Percentiles rank a stretch among this genome's conserved stretches.
These are phyloP conservation scores for Alternaria sp. DNA, from an alignment of 2,329 filamentous ascomycete genomes.

Conservation along the genomic window DNA sequence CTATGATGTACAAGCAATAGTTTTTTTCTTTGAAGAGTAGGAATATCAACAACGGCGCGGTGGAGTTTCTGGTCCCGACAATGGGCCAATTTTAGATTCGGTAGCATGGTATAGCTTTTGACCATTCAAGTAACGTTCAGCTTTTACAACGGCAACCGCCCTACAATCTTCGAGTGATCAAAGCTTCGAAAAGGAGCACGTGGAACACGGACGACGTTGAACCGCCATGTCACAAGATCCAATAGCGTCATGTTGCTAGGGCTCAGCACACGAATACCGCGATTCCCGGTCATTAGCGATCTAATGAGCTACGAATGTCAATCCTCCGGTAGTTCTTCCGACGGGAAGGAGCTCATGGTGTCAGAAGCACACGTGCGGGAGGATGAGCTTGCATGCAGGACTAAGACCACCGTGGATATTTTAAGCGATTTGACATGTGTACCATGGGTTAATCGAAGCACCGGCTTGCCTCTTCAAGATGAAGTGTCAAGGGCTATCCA, in stretches of 20 bases:
- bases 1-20: slow-evolving; percentile 44
- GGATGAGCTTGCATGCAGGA: not conserved
- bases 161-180: slow-evolving; percentile 10
- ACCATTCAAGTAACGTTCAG: slow-evolving; percentile 11
- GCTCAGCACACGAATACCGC: slow-evolving; percentile 1
- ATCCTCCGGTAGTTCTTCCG: slow-evolving; percentile 14
- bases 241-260: not conserved
- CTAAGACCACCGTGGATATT: slow-evolving; percentile 1
- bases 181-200: slow-evolving; percentile 2
- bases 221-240: slow-evolving; percentile 1
- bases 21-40: slow-evolving; percentile 2
- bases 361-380: slow-evolving; percentile 10
- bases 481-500: slow-evolving; percentile 5
- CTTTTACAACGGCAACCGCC: slow-evolving; percentile 1
- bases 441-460: slow-evolving; percentile 7
- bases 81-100: slow-evolving; percentile 8
- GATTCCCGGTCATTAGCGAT: slow-evolving; percentile 4
- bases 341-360: slow-evolving; percentile 5
- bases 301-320: slow-evolving; percentile 2
- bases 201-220: slow-evolving; percentile 4
- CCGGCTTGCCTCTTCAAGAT: slow-evolving; percentile 8
- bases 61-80: not conserved
- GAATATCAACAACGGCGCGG: slow-evolving; percentile 1
- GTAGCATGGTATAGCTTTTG: slow-evolving; percentile 17
- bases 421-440: slow-evolving; percentile 2